phyloP scores from a whole-genome alignment of 176 grass and related monocot genomes.

The Phoenix dactylifera region DNA sequence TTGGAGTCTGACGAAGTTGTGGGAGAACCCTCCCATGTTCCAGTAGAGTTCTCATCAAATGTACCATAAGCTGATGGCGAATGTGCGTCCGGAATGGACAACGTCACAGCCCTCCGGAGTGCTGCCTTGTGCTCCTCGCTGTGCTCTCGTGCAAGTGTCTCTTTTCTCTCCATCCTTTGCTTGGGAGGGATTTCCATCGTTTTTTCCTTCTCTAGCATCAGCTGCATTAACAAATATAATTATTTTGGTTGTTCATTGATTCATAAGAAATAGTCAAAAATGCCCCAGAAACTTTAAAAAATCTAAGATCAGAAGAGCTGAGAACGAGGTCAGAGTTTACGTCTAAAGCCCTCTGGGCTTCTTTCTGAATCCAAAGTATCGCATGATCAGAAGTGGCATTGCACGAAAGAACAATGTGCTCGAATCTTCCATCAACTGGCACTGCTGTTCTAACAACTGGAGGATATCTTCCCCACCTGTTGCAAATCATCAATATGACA shows the following conservation, averaged over 20 bases:
- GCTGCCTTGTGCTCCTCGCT: constrained; percentile 78
- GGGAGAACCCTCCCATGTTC: constrained; percentile 27
- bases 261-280: no score
- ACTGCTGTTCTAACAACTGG: constrained; percentile 91
- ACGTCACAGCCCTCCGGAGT: constrained; percentile 46
- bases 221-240: constrained; percentile 18
- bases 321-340: constrained; percentile 20
- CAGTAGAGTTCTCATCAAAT: constrained; percentile 19
- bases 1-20: constrained; percentile 7
- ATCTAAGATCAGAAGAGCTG: no score
- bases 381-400: constrained; percentile 84
- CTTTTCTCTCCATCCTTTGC: constrained; percentile 84
- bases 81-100: constrained; percentile 51
- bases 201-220: constrained; percentile 60
- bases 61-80: constrained; percentile 53
- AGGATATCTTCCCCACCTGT: constrained; percentile 79
- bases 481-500: background rate
- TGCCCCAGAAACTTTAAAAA: no score
- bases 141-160: constrained; percentile 55
- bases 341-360: constrained; percentile 75
- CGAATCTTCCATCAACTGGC: constrained; percentile 89
- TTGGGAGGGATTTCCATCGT: constrained; percentile 45
- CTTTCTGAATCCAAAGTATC: constrained; percentile 76
- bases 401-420: constrained; percentile 91
- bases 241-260: no score